Percentiles rank a stretch among this genome's conserved stretches.
Evolutionary conservation across 2,329 filamentous ascomycete species (phyloP).

Genomic region (Diaporthe sp.): DNA sequence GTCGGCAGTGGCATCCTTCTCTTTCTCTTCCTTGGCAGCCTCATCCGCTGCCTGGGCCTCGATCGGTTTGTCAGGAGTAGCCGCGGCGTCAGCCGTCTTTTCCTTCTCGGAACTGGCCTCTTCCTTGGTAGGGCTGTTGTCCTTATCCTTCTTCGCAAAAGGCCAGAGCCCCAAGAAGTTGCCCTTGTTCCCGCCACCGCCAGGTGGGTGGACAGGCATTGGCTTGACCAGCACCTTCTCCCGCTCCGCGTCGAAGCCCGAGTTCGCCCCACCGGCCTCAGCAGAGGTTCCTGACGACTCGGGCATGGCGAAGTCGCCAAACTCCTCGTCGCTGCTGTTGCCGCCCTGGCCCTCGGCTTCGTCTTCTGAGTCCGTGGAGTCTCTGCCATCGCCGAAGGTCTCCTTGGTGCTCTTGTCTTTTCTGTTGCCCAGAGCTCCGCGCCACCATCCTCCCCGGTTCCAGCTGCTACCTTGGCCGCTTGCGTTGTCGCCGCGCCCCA

Average conservation of each 20-base stretch:
- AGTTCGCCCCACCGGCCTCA: conserved; percentile 13
- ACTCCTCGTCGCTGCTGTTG: conserved; percentile 69
- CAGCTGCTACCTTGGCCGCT: conserved; percentile 47
- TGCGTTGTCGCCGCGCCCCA: conserved; percentile 49
- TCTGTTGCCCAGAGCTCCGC: conserved; percentile 46
- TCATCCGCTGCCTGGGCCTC: conserved; percentile 47
- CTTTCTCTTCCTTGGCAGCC: conserved; percentile 28
- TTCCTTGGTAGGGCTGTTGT: conserved; percentile 44
- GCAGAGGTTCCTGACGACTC: conserved; percentile 56
- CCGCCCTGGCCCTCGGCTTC: conserved; percentile 62
- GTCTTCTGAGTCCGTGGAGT: conserved; percentile 49
- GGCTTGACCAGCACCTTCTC: conserved; percentile 66
- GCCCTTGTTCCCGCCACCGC: conserved; percentile 49
- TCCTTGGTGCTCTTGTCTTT: conserved; percentile 45
- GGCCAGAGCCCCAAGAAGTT: conserved; percentile 69
- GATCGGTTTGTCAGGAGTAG: conserved; percentile 51
- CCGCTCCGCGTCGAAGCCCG: conserved; percentile 44
- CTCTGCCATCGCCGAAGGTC: conserved; percentile 52
- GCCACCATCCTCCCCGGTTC: conserved; percentile 54
- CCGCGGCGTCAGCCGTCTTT: conserved; percentile 47
- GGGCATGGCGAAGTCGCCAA: conserved; percentile 77
- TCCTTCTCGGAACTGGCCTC: conserved; percentile 35
- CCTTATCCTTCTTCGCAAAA: conserved; percentile 56
- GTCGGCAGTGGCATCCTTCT: conserved; percentile 35
- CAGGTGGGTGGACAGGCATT: conserved; percentile 64